These are phyloP conservation scores for Conticribra guillardii DNA, from an alignment of 108 stramenopile genomes.

Conservation along the genomic window DNA sequence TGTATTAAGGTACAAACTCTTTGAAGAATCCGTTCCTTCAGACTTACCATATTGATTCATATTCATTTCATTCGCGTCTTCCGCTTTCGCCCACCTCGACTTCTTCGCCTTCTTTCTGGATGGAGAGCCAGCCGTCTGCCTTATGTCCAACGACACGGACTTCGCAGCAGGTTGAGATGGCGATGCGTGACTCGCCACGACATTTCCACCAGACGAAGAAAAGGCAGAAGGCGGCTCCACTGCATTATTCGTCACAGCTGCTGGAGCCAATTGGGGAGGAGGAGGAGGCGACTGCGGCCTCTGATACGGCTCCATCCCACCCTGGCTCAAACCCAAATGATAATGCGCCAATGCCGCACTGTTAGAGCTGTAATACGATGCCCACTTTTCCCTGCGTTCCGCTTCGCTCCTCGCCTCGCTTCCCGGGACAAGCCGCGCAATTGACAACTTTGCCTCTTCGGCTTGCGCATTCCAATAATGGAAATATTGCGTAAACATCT, in stretches of 20 bases:
- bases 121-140: not conserved
- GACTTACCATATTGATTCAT: constrained; percentile 3
- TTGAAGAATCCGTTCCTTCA: not conserved
- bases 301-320: constrained; percentile 43
- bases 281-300: constrained; percentile 53
- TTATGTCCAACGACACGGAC: constrained; percentile 14
- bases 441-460: constrained; percentile 18
- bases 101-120: constrained; percentile 5
- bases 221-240: constrained; percentile 1
- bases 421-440: constrained; percentile 3
- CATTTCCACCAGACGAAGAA: constrained; percentile 12
- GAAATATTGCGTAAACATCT: constrained; percentile 61
- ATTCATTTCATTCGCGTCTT: constrained; percentile 4
- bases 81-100: constrained; percentile 22
- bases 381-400: constrained; percentile 55
- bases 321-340: constrained; percentile 44
- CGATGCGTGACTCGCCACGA: constrained; percentile 44
- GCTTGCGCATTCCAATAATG: constrained; percentile 57
- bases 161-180: constrained; percentile 39
- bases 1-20: constrained; percentile 28
- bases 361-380: constrained; percentile 62
- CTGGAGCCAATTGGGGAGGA: constrained; percentile 53
- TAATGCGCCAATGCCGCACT: constrained; percentile 70
- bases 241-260: not conserved
- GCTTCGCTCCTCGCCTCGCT: constrained; percentile 29